Evolutionary conservation across 805 yeast genomes (phyloP).

Genomic region (Barnettozyma sucrosica): DNA sequence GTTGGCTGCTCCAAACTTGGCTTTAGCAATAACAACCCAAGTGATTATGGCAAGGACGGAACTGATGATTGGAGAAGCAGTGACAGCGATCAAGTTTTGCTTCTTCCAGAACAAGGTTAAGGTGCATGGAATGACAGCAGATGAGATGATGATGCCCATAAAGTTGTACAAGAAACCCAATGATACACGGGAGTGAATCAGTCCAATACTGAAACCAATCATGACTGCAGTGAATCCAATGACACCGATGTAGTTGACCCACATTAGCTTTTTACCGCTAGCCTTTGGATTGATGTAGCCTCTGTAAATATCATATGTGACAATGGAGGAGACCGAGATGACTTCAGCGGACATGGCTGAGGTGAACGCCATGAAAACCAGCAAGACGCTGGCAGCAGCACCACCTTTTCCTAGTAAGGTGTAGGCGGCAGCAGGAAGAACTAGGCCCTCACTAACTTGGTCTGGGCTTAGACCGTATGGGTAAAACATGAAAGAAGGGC

Average conservation of each 20-base stretch:
- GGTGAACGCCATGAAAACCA: slow-evolving; percentile 89
- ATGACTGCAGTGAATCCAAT: slow-evolving; percentile 45
- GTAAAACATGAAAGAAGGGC: slow-evolving; percentile 74
- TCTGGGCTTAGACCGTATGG: slow-evolving; percentile 59
- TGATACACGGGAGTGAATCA: slow-evolving; percentile 73
- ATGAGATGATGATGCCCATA: slow-evolving; percentile 85
- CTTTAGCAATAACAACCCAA: slow-evolving; percentile 51
- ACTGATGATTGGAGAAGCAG: slow-evolving; percentile 73
- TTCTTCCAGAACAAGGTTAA: slow-evolving; percentile 58
- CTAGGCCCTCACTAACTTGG: slow-evolving; percentile 79
- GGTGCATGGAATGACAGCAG: slow-evolving; percentile 77
- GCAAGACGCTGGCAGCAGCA: slow-evolving; percentile 71
- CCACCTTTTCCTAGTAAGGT: slow-evolving; percentile 86
- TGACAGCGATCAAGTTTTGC: slow-evolving; percentile 66
- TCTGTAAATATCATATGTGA: slow-evolving; percentile 82
- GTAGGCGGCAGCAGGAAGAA: slow-evolving; percentile 61
- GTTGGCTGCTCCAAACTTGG: slow-evolving; percentile 37
- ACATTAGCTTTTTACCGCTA: slow-evolving; percentile 63
- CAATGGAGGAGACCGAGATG: slow-evolving; percentile 79
- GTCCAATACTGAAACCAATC: slow-evolving; percentile 81
- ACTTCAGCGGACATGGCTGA: slow-evolving; percentile 90
- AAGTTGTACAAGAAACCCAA: slow-evolving; percentile 85
- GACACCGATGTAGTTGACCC: slow-evolving; percentile 23
- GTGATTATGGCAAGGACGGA: slow-evolving; percentile 67
- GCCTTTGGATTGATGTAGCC: slow-evolving; percentile 77